Base-by-base conservation (phyloP, 768 basidiomycete species). In the Rhodosporidiobolus sp. region DNA sequence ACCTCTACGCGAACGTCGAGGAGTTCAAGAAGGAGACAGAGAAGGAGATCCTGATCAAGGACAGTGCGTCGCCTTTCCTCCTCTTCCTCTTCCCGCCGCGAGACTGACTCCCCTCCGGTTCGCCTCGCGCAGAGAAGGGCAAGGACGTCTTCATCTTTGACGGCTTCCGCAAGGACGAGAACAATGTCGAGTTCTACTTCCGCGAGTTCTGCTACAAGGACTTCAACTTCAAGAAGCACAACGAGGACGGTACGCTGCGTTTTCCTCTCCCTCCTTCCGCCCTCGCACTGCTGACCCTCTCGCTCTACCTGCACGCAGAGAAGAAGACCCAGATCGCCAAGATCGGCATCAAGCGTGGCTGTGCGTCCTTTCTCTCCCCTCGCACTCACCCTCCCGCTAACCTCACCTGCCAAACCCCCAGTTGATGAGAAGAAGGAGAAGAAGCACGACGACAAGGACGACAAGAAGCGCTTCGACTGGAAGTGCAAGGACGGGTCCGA, bases 191-290 rank as follows among this genome's bases (percentile, higher is more conserved):
- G 64, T 57, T 49, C 46, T 57, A 48, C 32, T 65, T 26, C 55
- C 43, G 45, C 22, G 64, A 65, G 64, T 65, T 48, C 46, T 65
- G 64, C 64, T 65, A 65, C 64, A 65, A 65, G 64, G 9, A 48
- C 7, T 14, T 34, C 64, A 48, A 48, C 28, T 14, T 48, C 43
- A 26, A 45, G 43, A 7, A 24, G 55, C 64, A 56, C 55, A 3
- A 32, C 24, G 22, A 32, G 12, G 32, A 65, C 24, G 55, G 64
- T 65, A 30, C 54, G n/a, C n/a, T n/a, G n/a, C n/a, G 64, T 43
- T 24, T 24, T 17, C 52, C 22, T 6, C 28, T 14, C 19, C 11
- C 24, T 1, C 22, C 30, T 6, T 35, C 20, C 6, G 7, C 30
- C 46, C 34, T 1, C 19, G 3, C 43, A n/a, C 10, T 28, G 28